A percentile compares a stretch with the other conserved stretches of the same genome.
phyloP scores from a whole-genome alignment of 805 yeast species.

The Zygosaccharomyces siamensis region DNA sequence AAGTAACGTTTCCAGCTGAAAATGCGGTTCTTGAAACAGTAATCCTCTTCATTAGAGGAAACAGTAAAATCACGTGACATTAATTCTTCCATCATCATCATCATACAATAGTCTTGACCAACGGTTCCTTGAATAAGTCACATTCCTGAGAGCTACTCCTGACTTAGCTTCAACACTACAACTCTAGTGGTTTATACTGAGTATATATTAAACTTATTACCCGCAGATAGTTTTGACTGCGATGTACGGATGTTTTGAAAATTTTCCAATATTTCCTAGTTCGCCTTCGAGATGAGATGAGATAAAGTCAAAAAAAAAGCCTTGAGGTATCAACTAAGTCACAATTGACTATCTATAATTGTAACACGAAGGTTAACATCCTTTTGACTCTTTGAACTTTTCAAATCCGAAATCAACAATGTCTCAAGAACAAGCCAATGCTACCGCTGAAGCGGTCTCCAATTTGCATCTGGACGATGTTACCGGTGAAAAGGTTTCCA shows the following conservation, averaged over 20 bases:
- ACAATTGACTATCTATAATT: background rate
- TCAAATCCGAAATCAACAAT: conserved; percentile 13
- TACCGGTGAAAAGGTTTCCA: conserved; percentile 95
- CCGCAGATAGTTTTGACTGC: background rate
- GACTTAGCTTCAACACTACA: too few species aligned
- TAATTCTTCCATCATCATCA: too few species aligned
- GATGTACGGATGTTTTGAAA: conserved; percentile 4
- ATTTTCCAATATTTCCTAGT: conserved; percentile 1
- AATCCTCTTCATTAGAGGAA: too few species aligned
- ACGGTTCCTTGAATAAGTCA: too few species aligned
- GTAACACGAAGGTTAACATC: background rate
- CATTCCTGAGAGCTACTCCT: too few species aligned
- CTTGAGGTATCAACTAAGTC: background rate
- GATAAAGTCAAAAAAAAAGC: background rate
- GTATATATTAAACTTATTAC: background rate
- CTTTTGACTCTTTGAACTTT: background rate
- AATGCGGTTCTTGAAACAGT: too few species aligned
- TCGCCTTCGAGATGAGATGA: conserved; percentile 1
- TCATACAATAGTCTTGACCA: too few species aligned
- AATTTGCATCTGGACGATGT: conserved; percentile 82
- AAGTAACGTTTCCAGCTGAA: too few species aligned
- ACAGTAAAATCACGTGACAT: too few species aligned
- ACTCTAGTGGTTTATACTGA: background rate
- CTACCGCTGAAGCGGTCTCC: conserved; percentile 69
- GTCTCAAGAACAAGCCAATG: conserved; percentile 43